Conservation (phyloP, 2,329 filamentous ascomycete species). For the Xylariaceae sp. region DNA sequence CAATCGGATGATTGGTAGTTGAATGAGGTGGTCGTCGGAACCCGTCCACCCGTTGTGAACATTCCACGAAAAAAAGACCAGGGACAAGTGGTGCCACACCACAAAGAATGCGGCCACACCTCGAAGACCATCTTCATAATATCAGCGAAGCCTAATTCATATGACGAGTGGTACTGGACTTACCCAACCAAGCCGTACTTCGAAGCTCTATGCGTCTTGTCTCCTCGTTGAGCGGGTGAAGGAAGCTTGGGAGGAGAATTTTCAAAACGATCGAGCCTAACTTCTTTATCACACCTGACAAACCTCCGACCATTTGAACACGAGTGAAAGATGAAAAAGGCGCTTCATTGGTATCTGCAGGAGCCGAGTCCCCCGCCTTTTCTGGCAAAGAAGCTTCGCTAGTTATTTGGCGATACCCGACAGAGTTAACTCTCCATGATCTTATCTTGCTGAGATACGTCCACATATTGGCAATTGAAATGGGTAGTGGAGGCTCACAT, state of each 20-base stretch:
- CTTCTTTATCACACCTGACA: no score
- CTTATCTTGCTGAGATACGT: no score
- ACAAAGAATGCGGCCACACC: constrained; percentile 53
- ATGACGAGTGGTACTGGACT: neutral
- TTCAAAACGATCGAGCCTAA: no score
- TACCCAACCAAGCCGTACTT: constrained; percentile 26
- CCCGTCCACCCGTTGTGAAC: constrained; percentile 23
- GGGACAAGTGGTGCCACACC: constrained; percentile 42
- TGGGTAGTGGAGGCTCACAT: no score
- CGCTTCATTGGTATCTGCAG: no score
- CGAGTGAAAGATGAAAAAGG: no score
- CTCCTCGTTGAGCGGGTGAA: constrained; percentile 2
- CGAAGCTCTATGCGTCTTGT: constrained; percentile 9
- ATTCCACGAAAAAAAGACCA: constrained; percentile 26
- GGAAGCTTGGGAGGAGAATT: constrained; percentile 18
- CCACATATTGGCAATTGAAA: no score
- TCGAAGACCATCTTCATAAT: constrained; percentile 42
- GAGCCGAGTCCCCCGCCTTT: no score
- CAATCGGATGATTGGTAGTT: constrained; percentile 34
- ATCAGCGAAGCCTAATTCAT: constrained; percentile 1
- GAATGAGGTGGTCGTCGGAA: constrained; percentile 19
- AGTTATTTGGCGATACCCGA: no score
- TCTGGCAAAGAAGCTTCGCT: no score
- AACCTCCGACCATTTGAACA: no score
- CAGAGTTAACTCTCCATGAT: no score